Evolutionary conservation across 495 filamentous ascomycete species (phyloP), one percentile per base, ranked within the genome.

Genomic region (Neurospora cerealis): DNA sequence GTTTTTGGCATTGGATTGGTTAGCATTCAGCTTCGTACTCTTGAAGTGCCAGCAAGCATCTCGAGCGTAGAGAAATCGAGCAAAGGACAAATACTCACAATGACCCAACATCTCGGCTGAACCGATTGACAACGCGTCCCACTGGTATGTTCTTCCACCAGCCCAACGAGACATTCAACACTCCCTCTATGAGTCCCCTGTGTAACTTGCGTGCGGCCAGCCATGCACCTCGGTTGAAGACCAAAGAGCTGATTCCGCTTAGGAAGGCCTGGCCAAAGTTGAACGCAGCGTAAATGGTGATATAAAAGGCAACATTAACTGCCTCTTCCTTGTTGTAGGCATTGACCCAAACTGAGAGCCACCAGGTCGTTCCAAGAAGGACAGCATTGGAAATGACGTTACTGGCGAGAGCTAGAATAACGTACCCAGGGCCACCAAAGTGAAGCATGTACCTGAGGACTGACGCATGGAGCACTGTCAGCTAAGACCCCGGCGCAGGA

Each of bases 91-190:
- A 34, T 36, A 76, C 74, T 74, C 74, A 76, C 74, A 88, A 78
- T 0, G 83, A 83, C 40, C 82, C 80, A 62, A 89, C 77, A 75
- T 89, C 88, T 17, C 84, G 81, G 4, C 85, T 84, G 71, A 90
- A 87, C 24, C 88, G 83, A 74, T 89, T 89, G 41, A 88, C 81
- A 60, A 89, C 85, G n/a, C 85, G 81, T 2, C 88, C 88, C 10
- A 87, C 73, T 1, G 88, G 87, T 15, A 84, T 85, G 15, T 85
- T 84, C 79, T 89, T 87, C 72, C 87, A 88, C 82, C 86, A 89
- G 4, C 82, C 81, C 21, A 88, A 80, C 9, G 88, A 85, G 19
- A 87, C 86, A 38, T 81, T 83, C 72, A 89, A 75, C 5, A 89
- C 80, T 6, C 81, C 80, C 36, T 75, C 79, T 5, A 87, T 79